phyloP scores from a whole-genome alignment of 176 grass and related monocot species.

The Oryza punctata region DNA sequence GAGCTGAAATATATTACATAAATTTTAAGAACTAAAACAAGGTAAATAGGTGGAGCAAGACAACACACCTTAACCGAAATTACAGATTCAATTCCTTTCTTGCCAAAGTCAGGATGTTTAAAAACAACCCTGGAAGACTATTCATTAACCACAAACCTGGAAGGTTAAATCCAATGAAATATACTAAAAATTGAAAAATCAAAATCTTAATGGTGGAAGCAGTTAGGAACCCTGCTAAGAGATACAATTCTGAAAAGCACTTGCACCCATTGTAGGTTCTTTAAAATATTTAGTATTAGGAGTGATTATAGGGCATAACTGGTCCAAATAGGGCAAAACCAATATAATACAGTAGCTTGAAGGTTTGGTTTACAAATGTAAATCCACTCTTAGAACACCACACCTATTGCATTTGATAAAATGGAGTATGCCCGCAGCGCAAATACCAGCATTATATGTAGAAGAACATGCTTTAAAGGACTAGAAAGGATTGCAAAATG shows the following conservation, averaged over 20 bases:
- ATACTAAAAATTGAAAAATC: background rate
- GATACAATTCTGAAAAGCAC: background rate
- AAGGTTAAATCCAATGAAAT: constrained; percentile 5
- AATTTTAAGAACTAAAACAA: background rate
- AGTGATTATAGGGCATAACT: background rate
- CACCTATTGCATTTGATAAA: background rate
- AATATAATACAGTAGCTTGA: background rate
- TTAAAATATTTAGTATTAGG: background rate
- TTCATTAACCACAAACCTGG: constrained; percentile 26
- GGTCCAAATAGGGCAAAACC: background rate
- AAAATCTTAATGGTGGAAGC: background rate
- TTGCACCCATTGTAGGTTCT: background rate
- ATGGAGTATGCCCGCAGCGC: background rate
- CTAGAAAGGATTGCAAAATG: background rate
- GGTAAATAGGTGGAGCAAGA: background rate
- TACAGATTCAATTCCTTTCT: constrained; percentile 12
- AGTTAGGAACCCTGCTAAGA: background rate
- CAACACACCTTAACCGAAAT: constrained; percentile 24
- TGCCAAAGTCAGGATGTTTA: background rate
- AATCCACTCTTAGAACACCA: background rate
- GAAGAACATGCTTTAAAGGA: background rate
- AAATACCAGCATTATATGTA: constrained; percentile 13
- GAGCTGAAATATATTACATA: background rate
- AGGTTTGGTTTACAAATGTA: background rate
- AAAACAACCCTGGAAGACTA: background rate